These are phyloP conservation scores for Entomortierella beljakovae DNA, from an alignment of 192 early-diverging fungal species.

Conservation along the genomic window DNA sequence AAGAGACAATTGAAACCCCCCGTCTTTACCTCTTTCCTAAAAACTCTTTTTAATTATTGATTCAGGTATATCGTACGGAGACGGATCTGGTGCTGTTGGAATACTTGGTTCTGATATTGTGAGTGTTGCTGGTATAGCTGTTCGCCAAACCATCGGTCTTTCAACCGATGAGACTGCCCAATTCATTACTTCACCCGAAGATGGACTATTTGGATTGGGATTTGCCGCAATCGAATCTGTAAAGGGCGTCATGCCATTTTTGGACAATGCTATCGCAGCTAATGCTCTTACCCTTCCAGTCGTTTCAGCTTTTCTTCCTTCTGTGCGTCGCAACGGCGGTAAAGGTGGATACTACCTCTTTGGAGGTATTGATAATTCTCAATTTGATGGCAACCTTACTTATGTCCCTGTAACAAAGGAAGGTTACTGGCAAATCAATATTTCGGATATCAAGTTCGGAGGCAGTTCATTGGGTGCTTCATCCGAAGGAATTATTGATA, in stretches of 20 bases:
- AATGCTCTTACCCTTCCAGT: slow-evolving; percentile 60
- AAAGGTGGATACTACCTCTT: slow-evolving; percentile 60
- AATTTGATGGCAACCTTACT: slow-evolving; percentile 58
- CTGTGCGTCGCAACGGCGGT: slow-evolving; percentile 56
- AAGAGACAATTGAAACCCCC: no score
- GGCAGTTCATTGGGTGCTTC: slow-evolving; percentile 29
- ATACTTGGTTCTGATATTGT: slow-evolving; percentile 61
- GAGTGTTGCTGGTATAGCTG: slow-evolving; percentile 63
- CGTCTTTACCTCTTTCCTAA: no score
- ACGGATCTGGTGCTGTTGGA: slow-evolving; percentile 59
- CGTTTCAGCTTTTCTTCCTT: slow-evolving; percentile 66
- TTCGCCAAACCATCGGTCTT: slow-evolving; percentile 69
- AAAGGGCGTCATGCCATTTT: slow-evolving; percentile 53
- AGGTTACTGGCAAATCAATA: slow-evolving; percentile 63
- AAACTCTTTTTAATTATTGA: no score
- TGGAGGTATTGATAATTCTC: slow-evolving; percentile 61
- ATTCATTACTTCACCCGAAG: slow-evolving; percentile 62
- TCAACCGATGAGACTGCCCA: slow-evolving; percentile 65
- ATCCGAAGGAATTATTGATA: slow-evolving; percentile 61
- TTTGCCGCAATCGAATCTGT: slow-evolving; percentile 58
- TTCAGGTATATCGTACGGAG: no score
- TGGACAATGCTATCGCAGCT: slow-evolving; percentile 66
- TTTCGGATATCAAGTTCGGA: slow-evolving; percentile 31
- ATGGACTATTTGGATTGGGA: slow-evolving; percentile 73
- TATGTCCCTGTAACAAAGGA: slow-evolving; percentile 63